These are phyloP conservation scores for Melanomma pulvis-pyrius DNA, from an alignment of 495 filamentous ascomycete genomes.

Conservation along the genomic window DNA sequence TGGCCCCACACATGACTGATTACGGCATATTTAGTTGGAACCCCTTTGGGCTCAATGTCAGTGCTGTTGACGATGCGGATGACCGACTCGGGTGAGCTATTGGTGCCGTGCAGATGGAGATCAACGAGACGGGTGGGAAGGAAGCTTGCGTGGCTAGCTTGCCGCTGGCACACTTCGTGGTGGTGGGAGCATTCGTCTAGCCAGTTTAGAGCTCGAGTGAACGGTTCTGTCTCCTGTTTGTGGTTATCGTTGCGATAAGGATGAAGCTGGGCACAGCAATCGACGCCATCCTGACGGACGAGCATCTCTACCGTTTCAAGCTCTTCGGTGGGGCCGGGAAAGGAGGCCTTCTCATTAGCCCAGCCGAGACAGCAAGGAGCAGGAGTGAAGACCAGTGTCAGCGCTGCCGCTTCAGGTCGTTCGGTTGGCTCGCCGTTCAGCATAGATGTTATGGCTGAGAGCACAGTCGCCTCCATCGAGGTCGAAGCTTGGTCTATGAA, in stretches of 20 bases:
- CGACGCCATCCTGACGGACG: slow-evolving; percentile 19
- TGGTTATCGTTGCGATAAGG: background rate
- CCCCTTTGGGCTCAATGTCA: slow-evolving; percentile 2
- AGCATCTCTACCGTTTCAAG: slow-evolving; percentile 20
- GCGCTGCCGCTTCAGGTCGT: slow-evolving; percentile 26
- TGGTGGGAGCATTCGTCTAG: slow-evolving; percentile 27
- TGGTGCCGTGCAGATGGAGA: background rate
- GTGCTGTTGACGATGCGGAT: slow-evolving; percentile 24
- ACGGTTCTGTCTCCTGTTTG: background rate
- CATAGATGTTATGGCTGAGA: slow-evolving; percentile 32
- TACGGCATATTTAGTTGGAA: slow-evolving; percentile 9
- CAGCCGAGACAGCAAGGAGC: slow-evolving; percentile 34
- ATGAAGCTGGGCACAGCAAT: slow-evolving; percentile 12
- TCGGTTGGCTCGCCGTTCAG: slow-evolving; percentile 19
- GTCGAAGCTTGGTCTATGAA: slow-evolving; percentile 5
- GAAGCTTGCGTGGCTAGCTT: background rate
- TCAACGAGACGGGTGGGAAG: slow-evolving; percentile 36
- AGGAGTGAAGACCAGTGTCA: slow-evolving; percentile 34
- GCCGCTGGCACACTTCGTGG: slow-evolving; percentile 20
- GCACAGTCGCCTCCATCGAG: background rate
- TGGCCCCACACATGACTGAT: slow-evolving; percentile 27
- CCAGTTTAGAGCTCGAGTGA: slow-evolving; percentile 18
- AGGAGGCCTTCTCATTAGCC: slow-evolving; percentile 29
- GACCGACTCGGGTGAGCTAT: background rate
- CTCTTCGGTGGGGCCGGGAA: slow-evolving; percentile 33